These are phyloP conservation scores for Trichoderma aggressivum DNA, from an alignment of 2,329 filamentous ascomycete species.

Conservation along the genomic window DNA sequence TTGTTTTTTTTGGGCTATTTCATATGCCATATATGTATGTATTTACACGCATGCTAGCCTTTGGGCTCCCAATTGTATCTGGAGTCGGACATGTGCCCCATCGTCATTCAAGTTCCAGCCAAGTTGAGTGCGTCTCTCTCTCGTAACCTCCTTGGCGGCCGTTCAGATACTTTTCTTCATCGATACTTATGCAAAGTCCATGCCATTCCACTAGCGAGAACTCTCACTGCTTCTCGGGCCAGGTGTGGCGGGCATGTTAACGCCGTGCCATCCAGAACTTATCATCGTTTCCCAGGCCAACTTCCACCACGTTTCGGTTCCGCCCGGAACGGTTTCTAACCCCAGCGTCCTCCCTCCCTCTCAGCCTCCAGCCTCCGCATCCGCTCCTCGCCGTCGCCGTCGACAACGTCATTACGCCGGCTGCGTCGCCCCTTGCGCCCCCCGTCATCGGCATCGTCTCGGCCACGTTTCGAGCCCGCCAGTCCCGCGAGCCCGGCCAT, in stretches of 20 bases:
- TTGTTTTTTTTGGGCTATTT: background rate
- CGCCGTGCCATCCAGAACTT: background rate
- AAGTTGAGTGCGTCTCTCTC: background rate
- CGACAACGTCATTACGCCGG: constrained; percentile 48
- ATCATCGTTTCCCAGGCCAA: background rate
- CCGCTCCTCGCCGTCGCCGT: constrained; percentile 47
- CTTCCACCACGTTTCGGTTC: background rate
- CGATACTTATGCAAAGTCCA: background rate
- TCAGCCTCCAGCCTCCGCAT: constrained; percentile 58
- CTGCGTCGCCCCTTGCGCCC: constrained; percentile 40
- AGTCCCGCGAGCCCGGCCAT: constrained; percentile 53
- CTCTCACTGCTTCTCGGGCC: background rate
- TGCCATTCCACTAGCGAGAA: background rate
- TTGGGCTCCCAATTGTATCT: background rate
- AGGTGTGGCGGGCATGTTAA: background rate
- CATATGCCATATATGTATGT: background rate
- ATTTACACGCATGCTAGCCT: background rate
- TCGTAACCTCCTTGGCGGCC: background rate
- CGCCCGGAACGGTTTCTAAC: constrained; percentile 27
- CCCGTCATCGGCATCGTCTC: constrained; percentile 43
- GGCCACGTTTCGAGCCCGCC: constrained; percentile 47
- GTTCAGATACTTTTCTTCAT: background rate
- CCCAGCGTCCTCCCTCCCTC: constrained; percentile 53
- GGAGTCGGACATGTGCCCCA: background rate
- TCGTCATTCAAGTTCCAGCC: background rate